Conservation (phyloP, 192 early-diverging fungal genomes). For the Mortierella alpina region DNA sequence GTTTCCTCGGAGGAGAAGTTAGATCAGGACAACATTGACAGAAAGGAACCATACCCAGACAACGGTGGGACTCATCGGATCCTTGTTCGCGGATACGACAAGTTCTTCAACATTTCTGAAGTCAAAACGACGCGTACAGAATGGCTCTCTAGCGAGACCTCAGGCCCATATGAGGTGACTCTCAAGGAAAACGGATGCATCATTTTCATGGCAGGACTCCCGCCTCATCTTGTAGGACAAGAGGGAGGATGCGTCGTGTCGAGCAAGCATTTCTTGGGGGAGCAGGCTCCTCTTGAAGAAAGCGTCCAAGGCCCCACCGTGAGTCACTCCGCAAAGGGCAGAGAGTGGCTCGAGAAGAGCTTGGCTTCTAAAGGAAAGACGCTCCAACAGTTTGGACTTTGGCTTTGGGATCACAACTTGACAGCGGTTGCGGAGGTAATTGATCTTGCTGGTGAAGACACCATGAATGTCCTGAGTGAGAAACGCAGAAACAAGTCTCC, state of each 20-base stretch:
- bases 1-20: not conserved
- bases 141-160: conserved; percentile 69
- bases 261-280: conserved; percentile 84
- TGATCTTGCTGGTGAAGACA: not conserved
- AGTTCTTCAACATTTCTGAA: conserved; percentile 93
- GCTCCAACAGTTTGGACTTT: conserved; percentile 74
- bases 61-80: conserved; percentile 63
- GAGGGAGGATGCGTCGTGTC: conserved; percentile 79
- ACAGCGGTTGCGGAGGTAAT: conserved; percentile 88
- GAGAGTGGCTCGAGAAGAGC: conserved; percentile 80
- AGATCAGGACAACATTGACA: not conserved
- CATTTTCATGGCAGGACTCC: conserved; percentile 77
- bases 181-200: conserved; percentile 98
- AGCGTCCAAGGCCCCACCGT: conserved; percentile 17
- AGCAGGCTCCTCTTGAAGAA: conserved; percentile 6
- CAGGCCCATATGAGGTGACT: conserved; percentile 90
- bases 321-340: conserved; percentile 72
- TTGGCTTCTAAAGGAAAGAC: conserved; percentile 67
- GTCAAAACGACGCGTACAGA: conserved; percentile 67
- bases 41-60: not conserved
- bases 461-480: too few species aligned
- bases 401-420: conserved; percentile 75
- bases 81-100: conserved; percentile 93
- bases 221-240: conserved; percentile 60
- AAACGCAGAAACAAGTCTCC: too few species aligned